A percentile compares a stretch with the other conserved stretches of the same genome.
These are phyloP conservation scores for Gaeumannomyces sp. DNA, from an alignment of 2,329 filamentous ascomycete species.

Conservation along the genomic window DNA sequence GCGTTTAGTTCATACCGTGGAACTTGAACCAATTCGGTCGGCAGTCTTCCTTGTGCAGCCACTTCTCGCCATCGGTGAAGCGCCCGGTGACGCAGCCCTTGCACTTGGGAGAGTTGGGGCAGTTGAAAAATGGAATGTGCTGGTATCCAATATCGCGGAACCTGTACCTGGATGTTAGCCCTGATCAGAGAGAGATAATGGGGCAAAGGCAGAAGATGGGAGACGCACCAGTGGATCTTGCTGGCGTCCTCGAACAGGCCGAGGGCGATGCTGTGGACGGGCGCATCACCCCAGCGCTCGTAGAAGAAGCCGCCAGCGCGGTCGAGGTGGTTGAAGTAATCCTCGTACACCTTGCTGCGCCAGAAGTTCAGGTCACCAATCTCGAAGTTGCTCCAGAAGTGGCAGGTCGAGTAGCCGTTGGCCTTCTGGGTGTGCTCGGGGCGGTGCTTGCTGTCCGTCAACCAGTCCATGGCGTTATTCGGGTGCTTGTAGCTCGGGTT, in stretches of 20 bases:
- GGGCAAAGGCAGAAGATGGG: background rate
- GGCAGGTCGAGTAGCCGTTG: slow-evolving; percentile 93
- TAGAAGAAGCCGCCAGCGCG: slow-evolving; percentile 96
- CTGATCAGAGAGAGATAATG: background rate
- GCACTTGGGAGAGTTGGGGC: slow-evolving; percentile 93
- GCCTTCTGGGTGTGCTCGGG: slow-evolving; percentile 76
- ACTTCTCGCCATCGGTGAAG: slow-evolving; percentile 83
- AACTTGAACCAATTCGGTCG: slow-evolving; percentile 97
- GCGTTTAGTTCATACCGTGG: slow-evolving; percentile 64
- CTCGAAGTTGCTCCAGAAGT: slow-evolving; percentile 99
- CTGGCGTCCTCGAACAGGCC: slow-evolving; percentile 86
- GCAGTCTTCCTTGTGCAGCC: slow-evolving; percentile 86
- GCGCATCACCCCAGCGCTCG: slow-evolving; percentile 96
- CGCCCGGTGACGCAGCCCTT: slow-evolving; percentile 78
- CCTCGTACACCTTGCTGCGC: slow-evolving; percentile 82
- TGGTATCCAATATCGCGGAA: slow-evolving; percentile 99
- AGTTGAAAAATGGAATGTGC: slow-evolving; percentile 98
- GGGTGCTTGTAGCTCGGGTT: slow-evolving; percentile 75
- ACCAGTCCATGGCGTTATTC: slow-evolving; percentile 83
- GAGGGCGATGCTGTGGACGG: slow-evolving; percentile 89
- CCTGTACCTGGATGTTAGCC: slow-evolving; percentile 43
- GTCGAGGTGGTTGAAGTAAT: slow-evolving; percentile 95
- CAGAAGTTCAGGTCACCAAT: slow-evolving; percentile 91
- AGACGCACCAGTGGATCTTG: slow-evolving; percentile 85
- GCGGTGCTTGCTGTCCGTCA: slow-evolving; percentile 70